Evolutionary conservation across 768 basidiomycete species (phyloP), one percentile per base, ranked within the genome.

Genomic region (Mycena crocata): DNA sequence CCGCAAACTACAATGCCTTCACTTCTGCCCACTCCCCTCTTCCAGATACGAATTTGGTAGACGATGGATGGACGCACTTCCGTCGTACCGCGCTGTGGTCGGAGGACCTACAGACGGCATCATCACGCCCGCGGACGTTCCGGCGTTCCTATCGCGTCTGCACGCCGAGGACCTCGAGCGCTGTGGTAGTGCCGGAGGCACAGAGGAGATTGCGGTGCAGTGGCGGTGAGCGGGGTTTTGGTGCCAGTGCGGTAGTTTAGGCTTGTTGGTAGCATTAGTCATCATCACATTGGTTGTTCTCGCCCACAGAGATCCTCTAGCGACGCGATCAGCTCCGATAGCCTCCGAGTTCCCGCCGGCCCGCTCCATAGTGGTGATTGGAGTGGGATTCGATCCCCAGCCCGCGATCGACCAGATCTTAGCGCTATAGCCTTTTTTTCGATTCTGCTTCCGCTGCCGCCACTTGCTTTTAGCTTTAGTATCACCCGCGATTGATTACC

Each of bases 1-100:
- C 32, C 15, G 54, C 57, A 1, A 69, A 67, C 51, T 72, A 70
- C 55, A 49, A 60, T 24, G 19, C 60, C 12, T 34, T 30, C n/a
- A 14, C 64, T n/a, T n/a, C n/a, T 19, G 19, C 21, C 19, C 42
- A 52, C 13, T 31, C 34, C n/a, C 71, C 64, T 3, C 13, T 24
- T 14, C 45, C 39, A n/a, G 52, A 48, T n/a, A n/a, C n/a, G 37
- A 28, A 66, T 32, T 26, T 66, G 9, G 68, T 72, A 7, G 37
- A 49, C 37, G 67, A 69, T 17, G 59, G 59, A 40, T 69, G 59
- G 64, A 30, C 35, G n/a, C 34, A 26, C 7, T 19, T 28, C n/a
- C 2, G 1, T 19, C 64, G 10, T 69, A 62, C 64, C 30, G 26
- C n/a, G 64, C 23, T 3, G 2, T 69, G 21, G 30, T 59, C 17